Base-by-base conservation (phyloP, 179 eudicot species). In the Spergularia azorica region DNA sequence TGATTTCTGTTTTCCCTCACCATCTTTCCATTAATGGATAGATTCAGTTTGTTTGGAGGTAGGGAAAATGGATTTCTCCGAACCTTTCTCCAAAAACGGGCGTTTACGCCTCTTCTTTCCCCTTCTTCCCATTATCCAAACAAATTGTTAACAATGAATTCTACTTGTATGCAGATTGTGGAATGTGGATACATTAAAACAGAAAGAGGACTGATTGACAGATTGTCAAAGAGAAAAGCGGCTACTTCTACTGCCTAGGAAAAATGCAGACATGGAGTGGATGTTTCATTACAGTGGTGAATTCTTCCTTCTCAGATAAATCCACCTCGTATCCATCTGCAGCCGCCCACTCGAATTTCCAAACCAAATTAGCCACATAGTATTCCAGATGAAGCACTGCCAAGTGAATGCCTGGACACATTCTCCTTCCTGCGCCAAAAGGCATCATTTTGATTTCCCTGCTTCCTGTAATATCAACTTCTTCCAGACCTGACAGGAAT, bases 381-480 rank as follows among this genome's bases (percentile, higher is more conserved):
- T 72, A 72, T 60, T 72, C 67, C 38, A 72, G 60, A 51, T 72
- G 76, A 41, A 72, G 76, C 17, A 72, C 17, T 9, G 76, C 76
- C 39, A 60, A 18, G 18, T 65, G 39, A 16, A 51, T 10, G 38
- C 66, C 76, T 6, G 76, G 76, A 60, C 76, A 72, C 6, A 72
- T 72, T 66, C 67, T 60, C 20, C 76, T 59, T 46, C 76, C 76
- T 18, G 76, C 76, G 41, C 76, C 76, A 20, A 72, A 72, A 11
- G 76, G 76, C 54, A 72, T 72, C 76, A 72, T 72, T 65, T 72
- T 72, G 36, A 58, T 72, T 72, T 72, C 67, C 56, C 67, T 51
- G 60, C 18, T 72, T 58, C 76, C 76, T 11, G 76, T 72, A 9
- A 72, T 60, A 48, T 72, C 76, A 46, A 72, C n/a, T 60, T 72